Conservation (phyloP, 352 stramenopile genomes). For the Phytophthora uliginosa region DNA sequence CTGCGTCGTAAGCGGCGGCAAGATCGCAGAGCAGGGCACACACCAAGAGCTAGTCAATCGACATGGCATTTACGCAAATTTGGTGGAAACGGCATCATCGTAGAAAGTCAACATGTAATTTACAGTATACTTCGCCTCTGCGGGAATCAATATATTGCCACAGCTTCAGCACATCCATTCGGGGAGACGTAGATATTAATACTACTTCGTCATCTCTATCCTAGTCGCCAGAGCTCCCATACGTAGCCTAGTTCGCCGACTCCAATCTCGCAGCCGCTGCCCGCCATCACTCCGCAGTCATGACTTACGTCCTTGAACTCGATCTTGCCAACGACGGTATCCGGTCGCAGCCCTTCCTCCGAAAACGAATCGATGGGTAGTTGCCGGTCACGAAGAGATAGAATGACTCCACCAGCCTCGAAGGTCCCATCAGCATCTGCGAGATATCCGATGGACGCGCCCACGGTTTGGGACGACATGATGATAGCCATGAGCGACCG, state of each 20-base stretch:
- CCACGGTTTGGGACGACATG: constrained; percentile 47
- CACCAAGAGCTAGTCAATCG: constrained; percentile 25
- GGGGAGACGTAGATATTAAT: too few relatives aligned
- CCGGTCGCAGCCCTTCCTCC: constrained; percentile 24
- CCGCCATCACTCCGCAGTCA: background rate
- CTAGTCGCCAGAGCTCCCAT: too few relatives aligned
- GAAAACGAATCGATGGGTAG: constrained; percentile 40
- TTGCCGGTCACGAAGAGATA: constrained; percentile 18
- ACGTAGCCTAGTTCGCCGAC: too few relatives aligned
- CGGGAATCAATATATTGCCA: too few relatives aligned
- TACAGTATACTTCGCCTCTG: too few relatives aligned
- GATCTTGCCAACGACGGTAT: constrained; percentile 33
- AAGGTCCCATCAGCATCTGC: constrained; percentile 37
- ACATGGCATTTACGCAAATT: constrained; percentile 8
- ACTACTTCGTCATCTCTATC: too few relatives aligned
- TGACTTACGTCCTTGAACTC: constrained; percentile 40
- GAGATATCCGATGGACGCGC: constrained; percentile 31
- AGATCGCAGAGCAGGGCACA: constrained; percentile 30
- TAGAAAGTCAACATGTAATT: background rate
- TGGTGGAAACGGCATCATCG: constrained; percentile 13
- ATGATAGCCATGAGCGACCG: constrained; percentile 60
- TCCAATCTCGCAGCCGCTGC: too few relatives aligned
- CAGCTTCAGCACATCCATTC: too few relatives aligned
- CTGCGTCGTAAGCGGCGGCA: constrained; percentile 27
- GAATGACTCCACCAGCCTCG: constrained; percentile 26